Percentiles rank a stretch among this genome's conserved stretches.
Evolutionary conservation across 2,329 filamentous ascomycete species (phyloP).

Genomic region (Fusarium chaquense): DNA sequence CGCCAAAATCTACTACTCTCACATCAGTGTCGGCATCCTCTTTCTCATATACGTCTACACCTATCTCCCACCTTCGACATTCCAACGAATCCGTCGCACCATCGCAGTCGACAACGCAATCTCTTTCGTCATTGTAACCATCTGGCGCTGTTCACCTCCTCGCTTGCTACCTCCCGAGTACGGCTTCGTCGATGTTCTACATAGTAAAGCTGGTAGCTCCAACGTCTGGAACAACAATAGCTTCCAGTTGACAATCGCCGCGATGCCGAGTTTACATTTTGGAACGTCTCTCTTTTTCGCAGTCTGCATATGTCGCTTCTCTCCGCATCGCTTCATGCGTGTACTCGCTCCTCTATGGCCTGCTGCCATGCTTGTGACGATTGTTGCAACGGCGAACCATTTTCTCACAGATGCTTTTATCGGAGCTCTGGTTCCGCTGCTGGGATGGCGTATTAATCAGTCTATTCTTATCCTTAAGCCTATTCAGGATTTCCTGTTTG

Average conservation of each 20-base stretch:
- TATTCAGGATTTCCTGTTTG: slow-evolving; percentile 48
- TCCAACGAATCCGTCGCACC: slow-evolving; percentile 58
- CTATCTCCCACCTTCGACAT: slow-evolving; percentile 55
- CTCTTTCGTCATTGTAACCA: slow-evolving; percentile 60
- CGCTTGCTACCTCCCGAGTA: slow-evolving; percentile 60
- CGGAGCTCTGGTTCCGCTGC: slow-evolving; percentile 50
- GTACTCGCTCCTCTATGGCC: slow-evolving; percentile 58
- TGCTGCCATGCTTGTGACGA: slow-evolving; percentile 56
- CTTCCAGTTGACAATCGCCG: slow-evolving; percentile 61
- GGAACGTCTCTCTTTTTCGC: slow-evolving; percentile 56
- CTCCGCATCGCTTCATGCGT: slow-evolving; percentile 55
- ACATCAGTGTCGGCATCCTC: slow-evolving; percentile 59
- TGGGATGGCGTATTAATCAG: slow-evolving; percentile 52
- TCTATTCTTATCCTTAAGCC: slow-evolving; percentile 46
- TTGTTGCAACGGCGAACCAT: slow-evolving; percentile 57
- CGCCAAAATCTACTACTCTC: slow-evolving; percentile 59
- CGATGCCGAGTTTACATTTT: slow-evolving; percentile 63
- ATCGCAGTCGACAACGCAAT: slow-evolving; percentile 62
- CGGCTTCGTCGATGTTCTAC: slow-evolving; percentile 61
- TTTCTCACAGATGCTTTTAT: slow-evolving; percentile 54
- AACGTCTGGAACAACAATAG: slow-evolving; percentile 59
- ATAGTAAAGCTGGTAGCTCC: slow-evolving; percentile 46
- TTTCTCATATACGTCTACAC: slow-evolving; percentile 64
- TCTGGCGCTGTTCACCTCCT: slow-evolving; percentile 62
- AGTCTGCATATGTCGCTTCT: slow-evolving; percentile 53